Percentiles rank a stretch among this genome's conserved stretches.
Evolutionary conservation across 805 yeast species (phyloP).

Genomic region (Ogataea thermomethanolica): DNA sequence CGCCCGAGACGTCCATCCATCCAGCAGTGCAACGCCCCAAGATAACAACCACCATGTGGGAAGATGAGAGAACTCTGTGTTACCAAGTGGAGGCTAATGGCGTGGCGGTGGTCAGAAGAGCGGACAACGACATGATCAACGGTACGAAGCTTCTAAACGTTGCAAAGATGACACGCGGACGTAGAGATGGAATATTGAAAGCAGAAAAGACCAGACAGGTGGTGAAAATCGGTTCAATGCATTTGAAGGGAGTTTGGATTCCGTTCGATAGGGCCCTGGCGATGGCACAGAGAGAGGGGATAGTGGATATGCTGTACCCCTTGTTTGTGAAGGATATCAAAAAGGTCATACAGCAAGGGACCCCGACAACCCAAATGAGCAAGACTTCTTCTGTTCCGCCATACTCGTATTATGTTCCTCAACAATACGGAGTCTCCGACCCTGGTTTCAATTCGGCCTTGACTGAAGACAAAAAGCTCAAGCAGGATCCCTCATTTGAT

Average conservation of each 20-base stretch:
- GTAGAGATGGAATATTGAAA: conserved; percentile 67
- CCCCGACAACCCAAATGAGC: conserved; percentile 30
- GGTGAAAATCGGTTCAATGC: conserved; percentile 74
- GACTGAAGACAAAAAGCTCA: conserved; percentile 8
- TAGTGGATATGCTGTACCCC: conserved; percentile 55
- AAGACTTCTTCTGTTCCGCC: conserved; percentile 12
- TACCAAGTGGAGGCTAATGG: conserved; percentile 71
- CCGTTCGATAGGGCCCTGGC: conserved; percentile 70
- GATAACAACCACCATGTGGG: conserved; percentile 74
- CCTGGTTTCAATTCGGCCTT: background rate
- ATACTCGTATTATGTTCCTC: conserved; percentile 15
- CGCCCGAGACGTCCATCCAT: conserved; percentile 15
- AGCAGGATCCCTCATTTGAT: background rate
- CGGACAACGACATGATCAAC: conserved; percentile 69
- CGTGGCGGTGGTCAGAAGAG: conserved; percentile 63
- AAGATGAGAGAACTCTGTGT: conserved; percentile 67
- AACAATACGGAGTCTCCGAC: conserved; percentile 4
- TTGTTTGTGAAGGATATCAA: conserved; percentile 65
- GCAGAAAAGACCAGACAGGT: conserved; percentile 65
- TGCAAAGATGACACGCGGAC: conserved; percentile 70
- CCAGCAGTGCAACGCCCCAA: conserved; percentile 34
- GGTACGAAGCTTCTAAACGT: conserved; percentile 68
- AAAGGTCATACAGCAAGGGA: conserved; percentile 37
- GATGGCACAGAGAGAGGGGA: conserved; percentile 66
- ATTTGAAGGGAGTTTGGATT: conserved; percentile 72